Percentiles rank a stretch among this genome's conserved stretches.
phyloP scores from a whole-genome alignment of 2,329 filamentous ascomycete genomes.

The Arthrobotrys entomopaga region DNA sequence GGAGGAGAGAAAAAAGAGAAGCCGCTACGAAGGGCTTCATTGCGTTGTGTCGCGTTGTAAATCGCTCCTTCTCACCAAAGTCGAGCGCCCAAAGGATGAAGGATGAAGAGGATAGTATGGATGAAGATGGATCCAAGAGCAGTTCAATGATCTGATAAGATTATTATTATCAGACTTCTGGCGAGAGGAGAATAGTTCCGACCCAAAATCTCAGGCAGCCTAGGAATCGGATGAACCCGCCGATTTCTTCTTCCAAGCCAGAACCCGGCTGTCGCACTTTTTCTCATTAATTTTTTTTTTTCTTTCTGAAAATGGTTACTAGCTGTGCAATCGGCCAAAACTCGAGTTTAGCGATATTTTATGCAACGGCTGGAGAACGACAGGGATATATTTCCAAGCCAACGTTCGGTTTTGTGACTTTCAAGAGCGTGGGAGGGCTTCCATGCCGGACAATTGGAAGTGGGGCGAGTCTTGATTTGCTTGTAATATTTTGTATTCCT shows the following conservation, averaged over 20 bases:
- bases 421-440: conserved; percentile 24
- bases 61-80: conserved; percentile 7
- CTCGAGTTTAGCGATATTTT: conserved; percentile 32
- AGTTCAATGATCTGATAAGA: conserved; percentile 54
- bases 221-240: conserved; percentile 40
- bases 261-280: conserved; percentile 4
- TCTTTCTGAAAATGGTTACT: neutral
- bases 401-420: conserved; percentile 17
- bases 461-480: conserved; percentile 4
- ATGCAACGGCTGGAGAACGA: conserved; percentile 33
- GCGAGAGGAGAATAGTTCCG: conserved; percentile 12
- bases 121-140: conserved; percentile 21
- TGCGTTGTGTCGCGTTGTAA: conserved; percentile 31
- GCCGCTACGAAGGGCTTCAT: conserved; percentile 48
- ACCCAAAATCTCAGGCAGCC: conserved; percentile 5
- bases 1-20: conserved; percentile 40
- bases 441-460: conserved; percentile 20
- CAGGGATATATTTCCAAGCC: conserved; percentile 28
- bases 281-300: conserved; percentile 34
- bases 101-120: conserved; percentile 12
- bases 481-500: neutral
- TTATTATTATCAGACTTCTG: conserved; percentile 42
- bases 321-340: neutral
- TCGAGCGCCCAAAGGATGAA: conserved; percentile 5
- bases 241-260: conserved; percentile 12